Conservation (phyloP, 768 basidiomycete species). For the Krasilnikovozyma curviuscula region DNA sequence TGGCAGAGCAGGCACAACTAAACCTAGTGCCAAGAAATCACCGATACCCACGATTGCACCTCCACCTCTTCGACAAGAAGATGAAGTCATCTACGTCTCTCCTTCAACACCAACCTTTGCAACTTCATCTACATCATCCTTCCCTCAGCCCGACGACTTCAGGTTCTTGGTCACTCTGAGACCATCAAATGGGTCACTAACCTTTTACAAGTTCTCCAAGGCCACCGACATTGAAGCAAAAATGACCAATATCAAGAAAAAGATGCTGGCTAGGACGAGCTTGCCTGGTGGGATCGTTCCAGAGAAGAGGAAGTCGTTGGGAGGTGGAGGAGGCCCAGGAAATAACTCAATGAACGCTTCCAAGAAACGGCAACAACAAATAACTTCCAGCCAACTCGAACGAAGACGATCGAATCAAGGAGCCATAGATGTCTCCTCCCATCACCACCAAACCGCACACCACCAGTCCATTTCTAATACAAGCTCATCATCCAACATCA, state of each 20-base stretch:
- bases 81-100: neutral
- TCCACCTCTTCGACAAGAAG: neutral
- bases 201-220: neutral
- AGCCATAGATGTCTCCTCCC: too few species aligned
- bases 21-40: neutral
- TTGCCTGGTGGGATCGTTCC: too few species aligned
- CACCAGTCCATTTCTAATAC: neutral
- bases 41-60: neutral
- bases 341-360: too few species aligned
- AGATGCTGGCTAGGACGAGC: too few species aligned
- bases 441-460: neutral
- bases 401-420: too few species aligned
- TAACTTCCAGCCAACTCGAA: too few species aligned
- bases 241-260: too few species aligned
- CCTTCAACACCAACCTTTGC: neutral
- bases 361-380: too few species aligned
- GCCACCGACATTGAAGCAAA: neutral
- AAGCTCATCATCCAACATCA: neutral
- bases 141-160: conserved; percentile 1
- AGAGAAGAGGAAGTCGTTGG: too few species aligned
- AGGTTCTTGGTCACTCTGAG: too few species aligned
- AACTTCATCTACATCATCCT: neutral
- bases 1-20: neutral
- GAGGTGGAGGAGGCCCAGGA: too few species aligned
- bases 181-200: conserved; percentile 1